Percentiles rank a stretch among this genome's conserved stretches.
Conservation (phyloP, 768 basidiomycete species). For the Brasilioporus rufonigricans region DNA sequence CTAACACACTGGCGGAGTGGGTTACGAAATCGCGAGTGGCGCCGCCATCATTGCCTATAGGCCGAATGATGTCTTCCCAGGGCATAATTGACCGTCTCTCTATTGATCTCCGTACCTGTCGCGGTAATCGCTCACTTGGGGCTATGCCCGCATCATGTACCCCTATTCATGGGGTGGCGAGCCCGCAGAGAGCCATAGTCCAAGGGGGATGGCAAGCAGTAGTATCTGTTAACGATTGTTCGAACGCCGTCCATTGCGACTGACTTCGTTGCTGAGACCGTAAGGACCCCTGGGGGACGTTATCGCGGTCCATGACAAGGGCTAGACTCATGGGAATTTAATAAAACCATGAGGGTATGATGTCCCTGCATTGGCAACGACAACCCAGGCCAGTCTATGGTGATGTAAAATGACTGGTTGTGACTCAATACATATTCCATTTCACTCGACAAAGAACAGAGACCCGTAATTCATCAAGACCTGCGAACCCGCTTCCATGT, state of each 20-base stretch:
- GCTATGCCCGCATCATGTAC: not conserved
- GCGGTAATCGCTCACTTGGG: not conserved
- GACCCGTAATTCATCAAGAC: constrained; percentile 59
- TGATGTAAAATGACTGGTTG: not conserved
- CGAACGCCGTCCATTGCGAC: no score
- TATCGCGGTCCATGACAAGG: not conserved
- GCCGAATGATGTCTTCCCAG: no score
- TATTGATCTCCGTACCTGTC: no score
- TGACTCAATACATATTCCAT: not conserved
- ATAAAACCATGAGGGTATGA: not conserved
- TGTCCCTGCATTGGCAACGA: not conserved
- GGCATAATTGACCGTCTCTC: no score
- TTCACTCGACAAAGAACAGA: constrained; percentile 38
- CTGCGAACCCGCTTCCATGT: constrained; percentile 44
- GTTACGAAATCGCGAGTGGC: no score
- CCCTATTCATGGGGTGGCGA: not conserved
- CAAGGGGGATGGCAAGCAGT: not conserved
- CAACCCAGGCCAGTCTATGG: not conserved
- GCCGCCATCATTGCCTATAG: no score
- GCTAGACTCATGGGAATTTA: not conserved
- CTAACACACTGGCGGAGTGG: no score
- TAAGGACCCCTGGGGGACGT: not conserved
- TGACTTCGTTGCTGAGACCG: not conserved
- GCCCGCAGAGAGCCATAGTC: not conserved
- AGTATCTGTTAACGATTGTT: not conserved